Evolutionary conservation across 1,284 basidiomycete species (phyloP).

Genomic region (Xanthoconium separans): DNA sequence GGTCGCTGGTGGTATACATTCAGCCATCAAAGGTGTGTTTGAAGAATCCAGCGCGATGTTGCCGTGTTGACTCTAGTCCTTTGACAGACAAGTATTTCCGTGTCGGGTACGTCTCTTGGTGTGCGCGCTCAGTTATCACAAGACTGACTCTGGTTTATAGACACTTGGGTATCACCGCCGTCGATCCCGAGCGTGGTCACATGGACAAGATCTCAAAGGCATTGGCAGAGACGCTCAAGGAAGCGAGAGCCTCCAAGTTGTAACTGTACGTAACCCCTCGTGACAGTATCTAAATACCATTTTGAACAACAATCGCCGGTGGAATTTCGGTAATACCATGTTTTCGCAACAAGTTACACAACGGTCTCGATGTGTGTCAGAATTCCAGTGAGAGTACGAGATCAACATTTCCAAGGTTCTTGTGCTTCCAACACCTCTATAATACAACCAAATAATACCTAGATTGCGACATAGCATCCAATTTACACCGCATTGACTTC

Average conservation of each 20-base stretch:
- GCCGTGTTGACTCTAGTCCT: slow-evolving; percentile 8
- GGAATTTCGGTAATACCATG: too few species aligned
- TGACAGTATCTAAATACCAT: too few species aligned
- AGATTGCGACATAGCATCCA: not conserved
- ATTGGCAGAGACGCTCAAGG: slow-evolving; percentile 60
- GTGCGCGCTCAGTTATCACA: slow-evolving; percentile 16
- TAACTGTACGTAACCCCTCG: not conserved
- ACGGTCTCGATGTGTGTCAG: too few species aligned
- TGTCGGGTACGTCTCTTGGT: slow-evolving; percentile 53
- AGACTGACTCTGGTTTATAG: slow-evolving; percentile 36
- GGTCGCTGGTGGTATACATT: slow-evolving; percentile 89
- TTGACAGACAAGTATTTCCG: slow-evolving; percentile 75
- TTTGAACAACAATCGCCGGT: too few species aligned
- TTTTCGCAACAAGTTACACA: too few species aligned
- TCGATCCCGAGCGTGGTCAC: slow-evolving; percentile 70
- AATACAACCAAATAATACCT: not conserved
- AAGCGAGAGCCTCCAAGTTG: slow-evolving; percentile 40
- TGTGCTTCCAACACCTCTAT: not conserved
- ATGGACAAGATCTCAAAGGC: slow-evolving; percentile 72
- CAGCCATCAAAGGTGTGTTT: slow-evolving; percentile 77
- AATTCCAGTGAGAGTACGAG: too few species aligned
- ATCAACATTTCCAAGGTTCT: not conserved
- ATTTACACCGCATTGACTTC: slow-evolving; percentile 14
- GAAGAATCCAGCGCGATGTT: slow-evolving; percentile 21
- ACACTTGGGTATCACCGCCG: slow-evolving; percentile 89